Percentiles rank a stretch among this genome's conserved stretches.
These are phyloP conservation scores for Cicer arietinum DNA, from an alignment of 306 rosid species.

Conservation along the genomic window DNA sequence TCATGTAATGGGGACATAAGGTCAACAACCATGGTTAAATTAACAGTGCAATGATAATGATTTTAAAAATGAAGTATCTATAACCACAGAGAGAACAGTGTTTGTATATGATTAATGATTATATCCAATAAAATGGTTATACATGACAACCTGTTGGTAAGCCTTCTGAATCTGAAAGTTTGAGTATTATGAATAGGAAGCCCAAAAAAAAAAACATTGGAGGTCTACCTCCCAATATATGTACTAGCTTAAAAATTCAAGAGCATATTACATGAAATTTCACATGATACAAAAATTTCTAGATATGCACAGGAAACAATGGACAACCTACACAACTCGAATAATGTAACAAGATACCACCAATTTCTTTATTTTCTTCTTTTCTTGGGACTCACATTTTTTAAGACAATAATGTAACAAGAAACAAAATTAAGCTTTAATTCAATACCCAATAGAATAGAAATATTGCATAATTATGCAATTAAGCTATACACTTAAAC, in stretches of 20 bases:
- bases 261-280: neutral
- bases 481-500: neutral
- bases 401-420: neutral
- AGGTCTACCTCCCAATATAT: neutral
- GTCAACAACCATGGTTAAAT: slow-evolving; percentile 22
- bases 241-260: neutral
- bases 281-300: neutral
- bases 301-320: neutral
- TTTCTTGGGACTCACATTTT: neutral
- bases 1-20: slow-evolving; percentile 6
- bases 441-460: neutral
- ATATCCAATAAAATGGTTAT: slow-evolving; percentile 16
- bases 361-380: neutral
- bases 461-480: slow-evolving; percentile 24
- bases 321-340: neutral
- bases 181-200: too few species aligned
- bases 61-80: slow-evolving; percentile 4
- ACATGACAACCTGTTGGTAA: slow-evolving; percentile 3
- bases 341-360: neutral
- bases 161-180: neutral
- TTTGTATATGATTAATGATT: slow-evolving; percentile 2
- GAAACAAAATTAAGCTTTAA: neutral
- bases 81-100: neutral
- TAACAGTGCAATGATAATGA: neutral
- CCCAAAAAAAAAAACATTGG: neutral